phyloP scores from a whole-genome alignment of 345 rosid species.

The Diplotaxis tenuifolia region DNA sequence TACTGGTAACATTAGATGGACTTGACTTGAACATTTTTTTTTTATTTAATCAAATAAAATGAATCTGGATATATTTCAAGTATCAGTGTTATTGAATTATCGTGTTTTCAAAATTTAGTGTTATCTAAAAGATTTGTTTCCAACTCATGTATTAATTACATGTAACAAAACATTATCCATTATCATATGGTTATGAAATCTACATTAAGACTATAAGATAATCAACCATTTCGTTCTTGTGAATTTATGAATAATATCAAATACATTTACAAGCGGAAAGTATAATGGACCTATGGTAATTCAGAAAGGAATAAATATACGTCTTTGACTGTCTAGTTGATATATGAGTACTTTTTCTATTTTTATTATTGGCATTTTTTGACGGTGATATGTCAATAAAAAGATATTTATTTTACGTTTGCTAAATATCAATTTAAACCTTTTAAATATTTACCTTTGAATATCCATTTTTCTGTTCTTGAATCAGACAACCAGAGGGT shows the following conservation, averaged over 20 bases:
- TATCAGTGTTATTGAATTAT: neutral
- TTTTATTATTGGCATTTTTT: no score
- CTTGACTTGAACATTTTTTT: neutral
- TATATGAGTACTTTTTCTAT: no score
- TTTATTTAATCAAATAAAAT: no score
- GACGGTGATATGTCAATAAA: no score
- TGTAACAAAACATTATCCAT: neutral
- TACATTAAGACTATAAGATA: neutral
- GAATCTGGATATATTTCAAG: neutral
- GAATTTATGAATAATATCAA: neutral
- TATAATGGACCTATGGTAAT: neutral
- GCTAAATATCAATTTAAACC: no score
- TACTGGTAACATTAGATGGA: neutral
- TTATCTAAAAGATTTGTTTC: neutral
- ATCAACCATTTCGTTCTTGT: neutral
- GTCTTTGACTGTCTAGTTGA: constrained; percentile 1
- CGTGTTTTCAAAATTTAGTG: neutral
- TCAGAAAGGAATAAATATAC: neutral
- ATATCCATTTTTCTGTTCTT: no score
- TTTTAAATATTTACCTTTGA: no score
- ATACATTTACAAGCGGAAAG: neutral
- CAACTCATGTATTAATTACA: neutral
- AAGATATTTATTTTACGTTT: no score
- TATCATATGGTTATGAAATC: neutral
- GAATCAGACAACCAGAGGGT: no score